Evolutionary conservation across 2,329 filamentous ascomycete species (phyloP).

Genomic region (Trichoderma koningiopsis): DNA sequence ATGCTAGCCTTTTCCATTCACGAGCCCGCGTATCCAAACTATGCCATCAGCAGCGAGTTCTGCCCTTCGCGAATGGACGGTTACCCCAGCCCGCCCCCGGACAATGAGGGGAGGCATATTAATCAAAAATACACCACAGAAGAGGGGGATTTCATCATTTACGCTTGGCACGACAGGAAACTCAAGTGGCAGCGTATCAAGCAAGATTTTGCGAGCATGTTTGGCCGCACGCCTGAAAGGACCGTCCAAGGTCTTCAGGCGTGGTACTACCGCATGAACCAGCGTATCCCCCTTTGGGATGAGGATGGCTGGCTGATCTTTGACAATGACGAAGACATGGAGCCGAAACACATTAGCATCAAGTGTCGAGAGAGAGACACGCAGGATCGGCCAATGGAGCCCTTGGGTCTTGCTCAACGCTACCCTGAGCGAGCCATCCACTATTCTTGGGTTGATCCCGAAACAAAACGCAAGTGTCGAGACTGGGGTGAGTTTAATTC

Average conservation of each 20-base stretch:
- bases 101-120: constrained; percentile 44
- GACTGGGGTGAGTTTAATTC: constrained; percentile 44
- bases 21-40: constrained; percentile 30
- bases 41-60: constrained; percentile 32
- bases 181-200: constrained; percentile 47
- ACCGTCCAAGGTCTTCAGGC: constrained; percentile 47
- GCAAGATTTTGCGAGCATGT: constrained; percentile 44
- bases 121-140: constrained; percentile 50
- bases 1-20: constrained; percentile 30
- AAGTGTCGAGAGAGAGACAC: constrained; percentile 45
- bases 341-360: constrained; percentile 43
- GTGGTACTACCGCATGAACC: constrained; percentile 49
- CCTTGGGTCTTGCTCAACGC: constrained; percentile 44
- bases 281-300: constrained; percentile 45
- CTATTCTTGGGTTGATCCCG: constrained; percentile 48
- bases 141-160: constrained; percentile 49
- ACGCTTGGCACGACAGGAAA: constrained; percentile 48
- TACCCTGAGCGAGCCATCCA: constrained; percentile 51
- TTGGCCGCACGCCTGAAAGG: constrained; percentile 42
- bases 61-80: constrained; percentile 32
- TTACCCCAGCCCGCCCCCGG: constrained; percentile 42
- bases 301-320: constrained; percentile 45
- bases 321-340: constrained; percentile 43
- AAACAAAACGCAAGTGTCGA: constrained; percentile 42
- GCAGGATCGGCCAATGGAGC: constrained; percentile 42